Evolutionary conservation across 1,284 basidiomycete genomes (phyloP).

Genomic region (Moesziomyces globuligerus): DNA sequence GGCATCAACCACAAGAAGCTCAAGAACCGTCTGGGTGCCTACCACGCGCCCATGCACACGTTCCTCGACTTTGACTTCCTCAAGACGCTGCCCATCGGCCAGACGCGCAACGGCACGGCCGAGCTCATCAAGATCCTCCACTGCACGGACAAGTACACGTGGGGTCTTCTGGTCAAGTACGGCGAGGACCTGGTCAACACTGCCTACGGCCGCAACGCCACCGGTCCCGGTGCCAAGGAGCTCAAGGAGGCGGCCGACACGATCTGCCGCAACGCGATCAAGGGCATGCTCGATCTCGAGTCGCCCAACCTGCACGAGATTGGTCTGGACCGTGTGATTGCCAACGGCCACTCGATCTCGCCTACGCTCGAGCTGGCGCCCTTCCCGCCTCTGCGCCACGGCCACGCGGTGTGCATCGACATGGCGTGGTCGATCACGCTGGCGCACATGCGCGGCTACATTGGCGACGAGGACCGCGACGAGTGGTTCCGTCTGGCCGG

Average conservation of each 20-base stretch:
- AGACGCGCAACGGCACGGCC: constrained; percentile 70
- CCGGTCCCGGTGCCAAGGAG: constrained; percentile 65
- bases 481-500: constrained; percentile 69
- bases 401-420: constrained; percentile 70
- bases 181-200: constrained; percentile 69
- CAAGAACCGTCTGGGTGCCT: constrained; percentile 67
- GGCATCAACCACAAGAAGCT: constrained; percentile 64
- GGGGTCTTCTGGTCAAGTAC: constrained; percentile 69
- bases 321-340: constrained; percentile 70
- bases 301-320: constrained; percentile 70
- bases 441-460: constrained; percentile 68
- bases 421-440: constrained; percentile 70
- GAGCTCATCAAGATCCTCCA: constrained; percentile 70
- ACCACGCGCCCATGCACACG: constrained; percentile 70
- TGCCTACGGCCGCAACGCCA: constrained; percentile 68
- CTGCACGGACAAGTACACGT: constrained; percentile 69
- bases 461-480: constrained; percentile 69
- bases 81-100: constrained; percentile 69
- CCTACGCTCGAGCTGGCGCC: constrained; percentile 69
- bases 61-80: constrained; percentile 71
- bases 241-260: constrained; percentile 66
- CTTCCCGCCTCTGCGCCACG: constrained; percentile 64
- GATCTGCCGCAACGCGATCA: constrained; percentile 69
- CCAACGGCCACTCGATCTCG: constrained; percentile 70
- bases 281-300: constrained; percentile 70